Conservation (phyloP, 2,329 filamentous ascomycete genomes). For the Lachnellula subtilissima region DNA sequence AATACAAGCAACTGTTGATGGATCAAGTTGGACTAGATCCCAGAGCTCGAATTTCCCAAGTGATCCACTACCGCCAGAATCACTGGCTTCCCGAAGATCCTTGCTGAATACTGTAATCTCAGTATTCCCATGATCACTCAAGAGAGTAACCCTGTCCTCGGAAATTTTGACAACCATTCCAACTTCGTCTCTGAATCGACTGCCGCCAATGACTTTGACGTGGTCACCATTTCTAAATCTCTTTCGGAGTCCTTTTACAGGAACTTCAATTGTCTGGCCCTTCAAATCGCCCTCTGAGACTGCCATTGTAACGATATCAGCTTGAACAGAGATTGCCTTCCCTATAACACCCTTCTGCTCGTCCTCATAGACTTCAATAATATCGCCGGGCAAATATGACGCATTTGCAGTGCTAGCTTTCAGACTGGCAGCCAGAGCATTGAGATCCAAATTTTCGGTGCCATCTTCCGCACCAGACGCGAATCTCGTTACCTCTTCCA, state of each 20-base stretch:
- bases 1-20: constrained; percentile 86
- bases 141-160: constrained; percentile 85
- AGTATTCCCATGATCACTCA: constrained; percentile 87
- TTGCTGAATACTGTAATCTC: constrained; percentile 99
- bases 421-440: constrained; percentile 82
- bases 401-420: constrained; percentile 78
- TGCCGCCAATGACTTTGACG: constrained; percentile 96
- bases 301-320: constrained; percentile 84
- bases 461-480: constrained; percentile 85
- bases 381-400: constrained; percentile 85
- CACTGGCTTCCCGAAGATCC: constrained; percentile 87
- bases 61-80: constrained; percentile 79
- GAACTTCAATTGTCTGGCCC: constrained; percentile 86
- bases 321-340: constrained; percentile 77
- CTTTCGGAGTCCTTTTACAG: constrained; percentile 87
- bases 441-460: constrained; percentile 87
- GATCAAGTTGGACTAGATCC: constrained; percentile 90
- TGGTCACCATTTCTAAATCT: constrained; percentile 91
- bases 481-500: constrained; percentile 96
- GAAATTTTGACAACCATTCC: constrained; percentile 94
- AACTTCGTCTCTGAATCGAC: constrained; percentile 89
- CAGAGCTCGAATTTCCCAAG: constrained; percentile 88
- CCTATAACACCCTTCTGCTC: constrained; percentile 91
- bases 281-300: constrained; percentile 78
- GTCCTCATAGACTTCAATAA: constrained; percentile 93